Evolutionary conservation across 352 stramenopile genomes (phyloP).

Genomic region (Globisporangium paroecandrum): DNA sequence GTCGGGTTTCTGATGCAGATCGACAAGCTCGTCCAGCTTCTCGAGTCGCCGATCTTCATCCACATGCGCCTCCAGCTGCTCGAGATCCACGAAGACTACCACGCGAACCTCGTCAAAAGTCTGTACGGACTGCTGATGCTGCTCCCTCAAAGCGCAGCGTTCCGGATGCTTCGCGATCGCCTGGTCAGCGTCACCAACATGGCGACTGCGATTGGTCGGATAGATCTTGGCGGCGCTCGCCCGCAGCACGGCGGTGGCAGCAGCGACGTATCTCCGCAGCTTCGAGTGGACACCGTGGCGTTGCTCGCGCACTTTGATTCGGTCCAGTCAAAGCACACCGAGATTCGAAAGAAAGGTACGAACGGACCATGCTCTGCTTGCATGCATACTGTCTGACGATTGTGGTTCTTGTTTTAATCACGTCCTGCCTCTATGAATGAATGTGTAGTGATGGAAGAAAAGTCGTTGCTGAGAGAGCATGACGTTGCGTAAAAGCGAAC

Average conservation of each 20-base stretch:
- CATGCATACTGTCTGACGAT: neutral
- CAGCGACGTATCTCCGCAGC: constrained; percentile 11
- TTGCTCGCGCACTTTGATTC: constrained; percentile 73
- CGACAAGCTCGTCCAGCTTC: constrained; percentile 99
- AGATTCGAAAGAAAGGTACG: constrained; percentile 68
- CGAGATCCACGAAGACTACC: constrained; percentile 93
- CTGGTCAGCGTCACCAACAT: constrained; percentile 86
- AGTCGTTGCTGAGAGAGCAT: constrained; percentile 57
- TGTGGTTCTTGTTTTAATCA: neutral
- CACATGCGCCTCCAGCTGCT: constrained; percentile 97
- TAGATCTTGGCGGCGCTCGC: constrained; percentile 44
- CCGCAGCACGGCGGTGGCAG: constrained; percentile 21
- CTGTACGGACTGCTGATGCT: constrained; percentile 98
- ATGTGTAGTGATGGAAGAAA: constrained; percentile 52
- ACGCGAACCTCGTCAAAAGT: constrained; percentile 95
- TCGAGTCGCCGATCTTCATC: constrained; percentile 99
- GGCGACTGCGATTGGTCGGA: constrained; percentile 77
- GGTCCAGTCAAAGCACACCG: constrained; percentile 68
- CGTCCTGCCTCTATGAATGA: neutral
- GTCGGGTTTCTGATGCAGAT: constrained; percentile 99
- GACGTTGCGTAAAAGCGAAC: constrained; percentile 11
- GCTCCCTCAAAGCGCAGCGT: constrained; percentile 91
- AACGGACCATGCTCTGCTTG: neutral
- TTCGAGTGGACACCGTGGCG: constrained; percentile 44
- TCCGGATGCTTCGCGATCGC: constrained; percentile 78